Conservation (phyloP, 345 rosid genomes). For the Eucalyptus cladocalyx region DNA sequence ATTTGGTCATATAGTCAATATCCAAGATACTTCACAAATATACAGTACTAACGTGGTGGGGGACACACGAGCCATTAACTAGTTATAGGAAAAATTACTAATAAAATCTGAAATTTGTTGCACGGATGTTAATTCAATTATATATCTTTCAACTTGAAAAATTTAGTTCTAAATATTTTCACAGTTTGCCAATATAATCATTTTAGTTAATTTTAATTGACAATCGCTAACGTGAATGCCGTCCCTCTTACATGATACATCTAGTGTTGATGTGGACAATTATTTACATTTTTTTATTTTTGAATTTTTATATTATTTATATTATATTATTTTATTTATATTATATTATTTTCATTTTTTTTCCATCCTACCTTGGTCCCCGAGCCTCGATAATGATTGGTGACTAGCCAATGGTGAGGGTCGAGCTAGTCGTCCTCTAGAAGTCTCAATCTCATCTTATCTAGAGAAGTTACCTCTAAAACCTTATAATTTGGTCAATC, state of each 20-base stretch:
- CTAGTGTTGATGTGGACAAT: background rate
- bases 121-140: no score
- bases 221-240: accelerated
- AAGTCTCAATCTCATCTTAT: no score
- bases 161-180: no score
- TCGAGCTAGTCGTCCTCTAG: no score
- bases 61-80: background rate
- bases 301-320: no score
- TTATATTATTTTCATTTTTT: no score
- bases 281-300: no score
- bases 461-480: background rate
- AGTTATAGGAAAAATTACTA: background rate
- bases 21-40: background rate
- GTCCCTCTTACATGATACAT: background rate
- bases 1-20: background rate
- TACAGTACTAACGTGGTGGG: background rate
- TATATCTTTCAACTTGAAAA: no score
- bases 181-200: accelerated
- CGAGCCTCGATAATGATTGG: accelerated
- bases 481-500: background rate
- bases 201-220: no score
- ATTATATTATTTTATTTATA: no score
- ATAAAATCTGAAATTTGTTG: no score
- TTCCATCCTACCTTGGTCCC: background rate
- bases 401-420: background rate